These are phyloP conservation scores for Rauvolfia tetraphylla DNA, from an alignment of 257 asterid species.

Conservation along the genomic window DNA sequence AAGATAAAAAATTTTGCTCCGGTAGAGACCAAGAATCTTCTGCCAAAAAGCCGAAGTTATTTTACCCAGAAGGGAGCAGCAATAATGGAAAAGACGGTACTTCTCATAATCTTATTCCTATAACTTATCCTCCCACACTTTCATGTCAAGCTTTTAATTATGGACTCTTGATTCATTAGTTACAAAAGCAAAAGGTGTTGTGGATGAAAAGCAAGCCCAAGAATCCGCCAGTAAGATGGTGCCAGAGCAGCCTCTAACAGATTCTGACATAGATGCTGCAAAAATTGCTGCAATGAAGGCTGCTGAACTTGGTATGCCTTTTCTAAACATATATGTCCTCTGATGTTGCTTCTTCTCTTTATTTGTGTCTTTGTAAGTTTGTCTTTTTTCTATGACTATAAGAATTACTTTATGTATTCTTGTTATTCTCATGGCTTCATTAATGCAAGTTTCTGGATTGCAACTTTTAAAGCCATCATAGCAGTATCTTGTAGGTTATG, in stretches of 20 bases:
- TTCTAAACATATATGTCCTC: background rate
- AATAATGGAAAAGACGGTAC: constrained; percentile 44
- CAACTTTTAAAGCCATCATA: background rate
- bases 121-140: background rate
- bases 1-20: constrained; percentile 25
- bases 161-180: constrained; percentile 8
- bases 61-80: constrained; percentile 25
- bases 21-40: constrained; percentile 41
- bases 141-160: background rate
- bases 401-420: background rate
- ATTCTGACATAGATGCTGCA: constrained; percentile 90
- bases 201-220: constrained; percentile 25
- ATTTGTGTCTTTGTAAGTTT: background rate
- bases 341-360: background rate
- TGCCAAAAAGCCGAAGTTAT: constrained; percentile 60
- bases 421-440: background rate
- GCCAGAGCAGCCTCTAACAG: constrained; percentile 60
- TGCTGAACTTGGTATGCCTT: constrained; percentile 70
- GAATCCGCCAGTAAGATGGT: constrained; percentile 32
- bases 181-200: constrained; percentile 12
- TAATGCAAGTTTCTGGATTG: background rate
- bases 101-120: background rate
- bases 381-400: background rate
- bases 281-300: constrained; percentile 94
- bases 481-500: background rate